Conservation (phyloP, 2,329 filamentous ascomycete species). For the Fusarium sororula region DNA sequence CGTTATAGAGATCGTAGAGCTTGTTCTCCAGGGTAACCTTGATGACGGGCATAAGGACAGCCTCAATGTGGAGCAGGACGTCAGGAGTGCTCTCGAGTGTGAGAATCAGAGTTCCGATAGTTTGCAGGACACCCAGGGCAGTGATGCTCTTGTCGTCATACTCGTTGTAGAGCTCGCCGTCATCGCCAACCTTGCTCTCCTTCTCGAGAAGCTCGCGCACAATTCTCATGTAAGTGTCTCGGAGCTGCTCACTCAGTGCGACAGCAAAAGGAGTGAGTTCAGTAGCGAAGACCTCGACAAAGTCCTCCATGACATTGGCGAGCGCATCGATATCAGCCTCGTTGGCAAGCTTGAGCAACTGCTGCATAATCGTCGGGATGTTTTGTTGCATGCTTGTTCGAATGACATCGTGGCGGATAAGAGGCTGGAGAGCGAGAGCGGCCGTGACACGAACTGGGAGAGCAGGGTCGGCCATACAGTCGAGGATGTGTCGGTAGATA, state of each 20-base stretch:
- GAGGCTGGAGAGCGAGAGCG: slow-evolving; percentile 89
- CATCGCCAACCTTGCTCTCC: slow-evolving; percentile 78
- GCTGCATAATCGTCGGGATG: slow-evolving; percentile 99
- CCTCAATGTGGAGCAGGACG: slow-evolving; percentile 92
- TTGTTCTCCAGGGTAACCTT: slow-evolving; percentile 97
- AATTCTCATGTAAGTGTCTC: slow-evolving; percentile 95
- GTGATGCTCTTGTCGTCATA: slow-evolving; percentile 99
- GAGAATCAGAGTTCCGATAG: slow-evolving; percentile 95
- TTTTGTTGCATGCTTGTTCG: slow-evolving; percentile 95
- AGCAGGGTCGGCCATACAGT: slow-evolving; percentile 95
- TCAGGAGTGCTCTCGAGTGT: slow-evolving; percentile 97
- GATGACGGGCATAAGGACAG: slow-evolving; percentile 96
- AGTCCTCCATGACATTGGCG: slow-evolving; percentile 99
- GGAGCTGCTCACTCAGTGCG: slow-evolving; percentile 91
- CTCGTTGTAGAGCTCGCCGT: slow-evolving; percentile 84
- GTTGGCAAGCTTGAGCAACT: slow-evolving; percentile 94
- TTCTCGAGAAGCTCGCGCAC: slow-evolving; percentile 91
- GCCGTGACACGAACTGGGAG: slow-evolving; percentile 95
- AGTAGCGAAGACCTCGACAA: slow-evolving; percentile 97
- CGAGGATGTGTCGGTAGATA: slow-evolving; percentile 95
- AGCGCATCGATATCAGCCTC: slow-evolving; percentile 97
- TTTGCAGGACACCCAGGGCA: slow-evolving; percentile 93
- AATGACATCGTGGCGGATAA: slow-evolving; percentile 95
- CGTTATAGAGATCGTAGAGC: slow-evolving; percentile 96
- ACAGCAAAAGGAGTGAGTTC: slow-evolving; percentile 98